phyloP scores from a whole-genome alignment of 2,329 filamentous ascomycete genomes.

The Cryphonectria radicalis region DNA sequence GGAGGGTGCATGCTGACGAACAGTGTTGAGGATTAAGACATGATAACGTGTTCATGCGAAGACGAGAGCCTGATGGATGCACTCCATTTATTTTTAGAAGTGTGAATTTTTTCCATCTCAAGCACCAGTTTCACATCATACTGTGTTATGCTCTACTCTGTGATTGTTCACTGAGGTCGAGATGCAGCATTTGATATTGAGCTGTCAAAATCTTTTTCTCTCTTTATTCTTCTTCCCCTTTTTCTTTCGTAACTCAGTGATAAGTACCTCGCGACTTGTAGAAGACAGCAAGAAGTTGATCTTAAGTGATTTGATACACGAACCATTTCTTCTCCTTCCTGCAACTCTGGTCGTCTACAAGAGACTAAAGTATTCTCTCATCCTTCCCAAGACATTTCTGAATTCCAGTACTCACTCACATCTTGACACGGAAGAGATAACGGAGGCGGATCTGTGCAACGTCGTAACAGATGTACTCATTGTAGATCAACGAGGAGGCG shows the following conservation, averaged over 20 bases:
- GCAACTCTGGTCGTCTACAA: not conserved
- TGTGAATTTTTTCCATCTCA: not conserved
- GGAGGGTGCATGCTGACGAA: too few relatives aligned
- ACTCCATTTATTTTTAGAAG: not conserved
- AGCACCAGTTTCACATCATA: not conserved
- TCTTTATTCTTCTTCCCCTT: not conserved
- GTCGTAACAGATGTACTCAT: conserved; percentile 76
- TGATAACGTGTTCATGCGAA: not conserved
- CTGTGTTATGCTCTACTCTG: not conserved
- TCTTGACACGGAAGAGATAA: conserved; percentile 69
- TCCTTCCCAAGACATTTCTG: not conserved
- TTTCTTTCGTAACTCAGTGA: not conserved
- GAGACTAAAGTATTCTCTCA: not conserved
- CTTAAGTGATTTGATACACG: not conserved
- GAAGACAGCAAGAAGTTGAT: not conserved
- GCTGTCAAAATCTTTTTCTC: not conserved
- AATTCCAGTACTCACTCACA: conserved; percentile 37
- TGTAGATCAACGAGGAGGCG: conserved; percentile 61
- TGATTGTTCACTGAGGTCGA: not conserved
- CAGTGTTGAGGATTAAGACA: too few relatives aligned
- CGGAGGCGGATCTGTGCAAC: conserved; percentile 70
- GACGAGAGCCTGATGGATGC: not conserved
- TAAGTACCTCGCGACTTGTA: not conserved
- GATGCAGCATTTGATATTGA: not conserved
- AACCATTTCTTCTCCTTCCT: not conserved